Percentiles rank a stretch among this genome's conserved stretches.
These are phyloP conservation scores for Olyra latifolia DNA, from an alignment of 176 grass and related monocot species.

Conservation along the genomic window DNA sequence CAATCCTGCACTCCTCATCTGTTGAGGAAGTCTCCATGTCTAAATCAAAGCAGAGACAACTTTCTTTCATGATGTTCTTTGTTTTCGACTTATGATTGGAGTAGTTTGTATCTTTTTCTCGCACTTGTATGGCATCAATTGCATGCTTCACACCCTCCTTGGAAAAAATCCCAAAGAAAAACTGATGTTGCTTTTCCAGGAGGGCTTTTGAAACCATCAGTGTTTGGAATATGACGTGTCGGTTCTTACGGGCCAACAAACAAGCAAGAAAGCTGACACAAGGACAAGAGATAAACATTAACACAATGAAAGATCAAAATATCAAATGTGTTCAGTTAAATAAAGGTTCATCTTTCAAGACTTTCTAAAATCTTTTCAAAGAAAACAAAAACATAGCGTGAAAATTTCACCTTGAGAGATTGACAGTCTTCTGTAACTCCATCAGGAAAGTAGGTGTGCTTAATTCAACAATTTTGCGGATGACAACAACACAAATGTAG, in stretches of 20 bases:
- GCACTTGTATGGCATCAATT: slow-evolving; percentile 42
- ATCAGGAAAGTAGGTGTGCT: slow-evolving; percentile 45
- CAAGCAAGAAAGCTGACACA: slow-evolving; percentile 57
- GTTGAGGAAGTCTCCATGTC: slow-evolving; percentile 8
- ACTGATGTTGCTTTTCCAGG: slow-evolving; percentile 41
- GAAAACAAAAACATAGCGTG: background rate
- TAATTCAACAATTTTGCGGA: slow-evolving; percentile 48
- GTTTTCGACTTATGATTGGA: background rate
- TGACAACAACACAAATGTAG: slow-evolving; percentile 37
- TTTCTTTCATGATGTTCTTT: slow-evolving; percentile 26
- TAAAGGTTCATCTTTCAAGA: background rate
- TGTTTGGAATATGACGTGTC: slow-evolving; percentile 44
- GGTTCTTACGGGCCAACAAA: slow-evolving; percentile 50
- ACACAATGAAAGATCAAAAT: slow-evolving; percentile 9
- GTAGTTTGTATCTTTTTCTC: slow-evolving; percentile 21
- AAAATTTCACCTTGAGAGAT: slow-evolving; percentile 59
- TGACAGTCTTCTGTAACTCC: slow-evolving; percentile 49
- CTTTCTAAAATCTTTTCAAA: background rate
- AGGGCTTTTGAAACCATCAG: slow-evolving; percentile 51
- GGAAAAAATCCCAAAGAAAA: slow-evolving; percentile 48
- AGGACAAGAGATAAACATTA: slow-evolving; percentile 8
- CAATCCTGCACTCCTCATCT: slow-evolving; percentile 40
- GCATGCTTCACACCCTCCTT: slow-evolving; percentile 62
- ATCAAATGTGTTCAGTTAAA: background rate
- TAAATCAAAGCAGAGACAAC: slow-evolving; percentile 50